A percentile compares a stretch with the other conserved stretches of the same genome.
Conservation (phyloP, 257 asterid species). For the Solanum piurae region DNA sequence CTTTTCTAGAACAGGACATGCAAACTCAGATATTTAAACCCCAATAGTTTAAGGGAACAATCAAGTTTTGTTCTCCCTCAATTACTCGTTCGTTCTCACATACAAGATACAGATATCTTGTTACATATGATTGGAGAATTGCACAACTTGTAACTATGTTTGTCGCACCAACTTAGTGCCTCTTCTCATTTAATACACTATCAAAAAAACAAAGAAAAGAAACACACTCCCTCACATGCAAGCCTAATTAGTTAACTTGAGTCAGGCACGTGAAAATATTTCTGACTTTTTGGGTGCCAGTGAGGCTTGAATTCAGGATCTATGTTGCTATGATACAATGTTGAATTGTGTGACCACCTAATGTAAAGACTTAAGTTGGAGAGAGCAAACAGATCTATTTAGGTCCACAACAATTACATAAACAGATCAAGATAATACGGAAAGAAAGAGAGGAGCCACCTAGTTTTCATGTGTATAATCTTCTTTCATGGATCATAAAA, state of each 20-base stretch:
- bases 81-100: background rate
- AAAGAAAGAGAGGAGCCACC: background rate
- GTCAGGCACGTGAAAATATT: background rate
- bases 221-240: background rate
- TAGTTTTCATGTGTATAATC: background rate
- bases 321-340: background rate
- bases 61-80: background rate
- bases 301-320: background rate
- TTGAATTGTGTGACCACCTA: background rate
- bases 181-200: background rate
- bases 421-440: background rate
- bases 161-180: background rate
- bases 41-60: background rate
- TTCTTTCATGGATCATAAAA: background rate
- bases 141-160: background rate
- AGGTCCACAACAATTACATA: background rate
- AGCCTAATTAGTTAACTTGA: background rate
- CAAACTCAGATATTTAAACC: background rate
- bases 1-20: background rate
- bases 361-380: background rate
- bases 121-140: background rate
- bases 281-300: background rate
- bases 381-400: background rate
- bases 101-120: background rate
- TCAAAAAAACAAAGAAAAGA: background rate